Base-by-base conservation (phyloP, 164 flowering plant genomes). In the Liriodendron chinense region DNA sequence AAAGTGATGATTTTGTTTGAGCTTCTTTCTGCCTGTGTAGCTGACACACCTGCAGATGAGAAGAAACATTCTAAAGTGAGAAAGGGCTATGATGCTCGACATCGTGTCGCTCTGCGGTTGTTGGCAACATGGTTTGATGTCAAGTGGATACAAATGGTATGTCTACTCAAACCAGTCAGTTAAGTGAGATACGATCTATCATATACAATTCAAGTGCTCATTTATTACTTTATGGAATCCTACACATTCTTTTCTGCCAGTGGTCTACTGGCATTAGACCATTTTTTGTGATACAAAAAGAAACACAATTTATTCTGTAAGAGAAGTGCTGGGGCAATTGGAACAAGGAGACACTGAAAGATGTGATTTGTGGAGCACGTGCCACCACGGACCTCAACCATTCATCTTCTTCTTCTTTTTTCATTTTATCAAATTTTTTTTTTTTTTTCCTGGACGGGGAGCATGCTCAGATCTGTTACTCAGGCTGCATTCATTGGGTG, bases 61-160 rank as follows among this genome's bases (percentile, higher is more conserved):
- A 89, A 91, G 82, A 89, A 86, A 26, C 47, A 50, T 71, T 82
- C 82, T 25, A 85, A 80, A 64, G 72, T 75, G 80, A 84, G 92
- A 77, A 96, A 85, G 68, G 99, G 98, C 49, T 96, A 93, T 87
- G 99, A 96, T 89, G 92, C 99, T 76, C 90, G 98, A 24, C 94
- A 94, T 81, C 98, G 99, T 59, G 96, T 88, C 56, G 98, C 98
- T 78, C 78, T 96, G 73, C 86, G 98, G 66, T 81, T 94, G 76
- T 84, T 96, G 76, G 90, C 97, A 34, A 88, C 97, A 48, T 94
- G 98, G 98, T 84, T 96, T 74, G 89, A 92, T 84, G 71, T 96
- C 80, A 84, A 93, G 82, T 94, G 98, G 98, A 85, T 78, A 72
- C 87, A 92, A 83, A 79, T 96, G 99, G 99, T 96, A 34, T 71